Percentiles rank a stretch among this genome's conserved stretches.
Evolutionary conservation across 306 rosid species (phyloP).

Genomic region (Castanea crenata): DNA sequence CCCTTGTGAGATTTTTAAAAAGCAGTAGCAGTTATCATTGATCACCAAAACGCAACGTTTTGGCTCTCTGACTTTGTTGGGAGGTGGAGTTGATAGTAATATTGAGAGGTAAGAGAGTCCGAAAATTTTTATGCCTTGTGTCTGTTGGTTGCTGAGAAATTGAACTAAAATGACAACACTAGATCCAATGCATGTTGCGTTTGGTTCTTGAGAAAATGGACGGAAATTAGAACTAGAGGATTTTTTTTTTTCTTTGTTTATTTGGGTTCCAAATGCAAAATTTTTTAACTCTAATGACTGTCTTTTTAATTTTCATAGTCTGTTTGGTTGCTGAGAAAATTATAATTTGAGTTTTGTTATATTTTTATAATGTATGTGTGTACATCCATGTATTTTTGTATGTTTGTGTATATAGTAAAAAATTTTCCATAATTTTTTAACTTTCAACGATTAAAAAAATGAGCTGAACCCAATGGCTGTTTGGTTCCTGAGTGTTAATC

Average conservation of each 20-base stretch:
- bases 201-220: background rate
- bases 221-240: too few species aligned
- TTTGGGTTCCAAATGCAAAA: background rate
- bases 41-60: background rate
- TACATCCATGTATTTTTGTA: too few species aligned
- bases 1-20: too few species aligned
- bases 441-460: background rate
- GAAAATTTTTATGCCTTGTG: background rate
- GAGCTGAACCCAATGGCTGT: background rate
- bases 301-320: background rate
- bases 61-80: background rate
- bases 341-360: background rate
- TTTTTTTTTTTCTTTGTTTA: too few species aligned
- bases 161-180: background rate
- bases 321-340: conserved; percentile 3
- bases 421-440: background rate
- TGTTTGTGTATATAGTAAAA: background rate
- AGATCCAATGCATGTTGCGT: background rate
- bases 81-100: background rate
- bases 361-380: background rate
- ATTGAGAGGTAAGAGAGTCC: background rate
- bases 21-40: background rate
- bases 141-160: background rate
- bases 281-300: background rate
- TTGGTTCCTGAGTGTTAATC: background rate